Evolutionary conservation across 352 stramenopile species (phyloP), one percentile per base, ranked within the genome.

Genomic region (Phytophthora multivora): DNA sequence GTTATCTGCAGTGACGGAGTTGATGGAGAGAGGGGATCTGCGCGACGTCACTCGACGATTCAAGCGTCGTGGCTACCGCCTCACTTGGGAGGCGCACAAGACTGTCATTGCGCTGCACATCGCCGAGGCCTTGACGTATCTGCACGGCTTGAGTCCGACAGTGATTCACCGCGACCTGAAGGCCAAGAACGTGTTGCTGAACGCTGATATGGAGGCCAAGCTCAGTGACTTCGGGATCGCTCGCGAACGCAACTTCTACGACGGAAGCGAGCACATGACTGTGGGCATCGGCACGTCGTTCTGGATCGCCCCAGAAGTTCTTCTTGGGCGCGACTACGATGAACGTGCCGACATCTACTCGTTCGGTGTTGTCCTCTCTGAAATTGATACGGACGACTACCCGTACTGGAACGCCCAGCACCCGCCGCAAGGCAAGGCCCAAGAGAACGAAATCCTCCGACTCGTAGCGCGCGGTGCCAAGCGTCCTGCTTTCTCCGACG

Each of bases 171-270:
- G 74, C 10, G 74, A 83, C 33, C 61, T 83, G 19, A 83, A 83
- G 59, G 59, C 63, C 39, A 83, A 83, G 51, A 83, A 83, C 35
- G 69, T 83, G 48, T 25, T 83, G 35, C 38, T 80, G 36, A 77
- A 80, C 52, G 54, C 60, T 10, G 65, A 86, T 12, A 71, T 84
- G 69, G 68, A 88, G 35, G 80, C 80, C 23, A 92, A 92, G 39
- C 63, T 92, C 16, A 90, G 79, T 30, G 83, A 92, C 64, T 92
- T 92, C 63, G 78, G 80, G 5, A 77, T 88, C 30, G 83, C 79
- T 1, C 78, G 80, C 2, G 73, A 87, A 51, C 68, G 72, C 15
- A 66, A 66, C 25, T 76, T 79, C 18, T 71, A 84, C 26, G 77
- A 84, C 47, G 71, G 77, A 35, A 73, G 53, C 30, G 77, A 81